These are phyloP conservation scores for Phyllosticta ampelicida DNA, from an alignment of 2,329 filamentous ascomycete genomes.

Conservation along the genomic window DNA sequence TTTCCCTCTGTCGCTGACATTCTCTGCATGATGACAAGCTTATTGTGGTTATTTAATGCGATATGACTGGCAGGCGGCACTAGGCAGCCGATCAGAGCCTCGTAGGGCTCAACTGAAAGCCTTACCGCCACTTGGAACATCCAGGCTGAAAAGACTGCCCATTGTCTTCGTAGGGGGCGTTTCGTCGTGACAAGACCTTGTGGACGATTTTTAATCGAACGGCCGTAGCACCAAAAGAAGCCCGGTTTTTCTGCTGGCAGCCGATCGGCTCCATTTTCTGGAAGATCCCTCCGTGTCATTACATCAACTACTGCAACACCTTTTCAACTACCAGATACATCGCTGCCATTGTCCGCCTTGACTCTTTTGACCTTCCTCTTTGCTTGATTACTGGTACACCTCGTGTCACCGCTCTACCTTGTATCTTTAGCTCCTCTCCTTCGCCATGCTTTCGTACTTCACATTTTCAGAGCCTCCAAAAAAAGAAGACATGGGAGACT, in stretches of 20 bases:
- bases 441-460: slow-evolving; percentile 7
- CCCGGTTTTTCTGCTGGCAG: background rate
- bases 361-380: background rate
- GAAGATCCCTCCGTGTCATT: background rate
- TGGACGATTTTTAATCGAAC: background rate
- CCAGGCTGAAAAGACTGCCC: background rate
- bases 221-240: background rate
- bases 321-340: background rate
- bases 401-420: background rate
- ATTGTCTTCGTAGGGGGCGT: background rate
- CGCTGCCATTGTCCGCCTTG: background rate
- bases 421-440: background rate
- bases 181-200: background rate
- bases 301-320: background rate
- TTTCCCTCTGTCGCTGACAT: background rate
- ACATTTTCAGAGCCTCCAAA: background rate
- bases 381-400: background rate
- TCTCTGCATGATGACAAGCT: background rate
- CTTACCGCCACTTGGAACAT: background rate
- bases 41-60: background rate
- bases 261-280: background rate
- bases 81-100: background rate
- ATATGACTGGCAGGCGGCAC: background rate
- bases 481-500: slow-evolving; percentile 1
- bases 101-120: background rate